phyloP scores from a whole-genome alignment of 768 basidiomycete genomes.

The Kwoniella heveanensis region DNA sequence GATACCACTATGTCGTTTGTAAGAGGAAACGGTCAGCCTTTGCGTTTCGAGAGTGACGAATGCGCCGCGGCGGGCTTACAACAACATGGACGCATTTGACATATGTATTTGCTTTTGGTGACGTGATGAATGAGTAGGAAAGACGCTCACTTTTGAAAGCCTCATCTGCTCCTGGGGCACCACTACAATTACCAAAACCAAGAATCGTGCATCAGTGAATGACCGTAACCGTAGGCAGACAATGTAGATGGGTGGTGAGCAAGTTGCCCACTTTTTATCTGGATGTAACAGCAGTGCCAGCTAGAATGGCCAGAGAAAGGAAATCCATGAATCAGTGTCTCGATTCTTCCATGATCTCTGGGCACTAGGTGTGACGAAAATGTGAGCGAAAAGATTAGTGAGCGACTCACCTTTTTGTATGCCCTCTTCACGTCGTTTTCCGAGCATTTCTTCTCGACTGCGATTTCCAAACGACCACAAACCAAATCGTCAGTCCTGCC shows the following conservation, averaged over 20 bases:
- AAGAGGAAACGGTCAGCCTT: no score
- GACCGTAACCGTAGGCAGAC: no score
- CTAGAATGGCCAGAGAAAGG: slow-evolving; percentile 59
- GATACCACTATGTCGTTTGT: slow-evolving; percentile 73
- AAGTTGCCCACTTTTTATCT: slow-evolving; percentile 52
- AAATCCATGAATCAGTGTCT: slow-evolving; percentile 8
- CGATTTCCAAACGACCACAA: not conserved
- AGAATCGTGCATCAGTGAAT: slow-evolving; percentile 6
- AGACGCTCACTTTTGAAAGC: slow-evolving; percentile 83
- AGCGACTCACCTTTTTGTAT: slow-evolving; percentile 79
- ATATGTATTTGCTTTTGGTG: no score
- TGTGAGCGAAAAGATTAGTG: slow-evolving; percentile 25
- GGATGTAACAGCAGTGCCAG: slow-evolving; percentile 69
- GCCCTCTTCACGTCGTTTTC: slow-evolving; percentile 68
- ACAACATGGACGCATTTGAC: no score
- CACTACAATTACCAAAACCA: slow-evolving; percentile 62
- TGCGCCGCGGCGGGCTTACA: no score
- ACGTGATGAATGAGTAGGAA: not conserved
- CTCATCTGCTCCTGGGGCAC: slow-evolving; percentile 96
- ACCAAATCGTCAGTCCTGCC: not conserved
- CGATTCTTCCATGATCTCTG: not conserved
- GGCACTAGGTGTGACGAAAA: not conserved
- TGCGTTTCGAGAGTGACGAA: no score
- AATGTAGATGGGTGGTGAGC: not conserved
- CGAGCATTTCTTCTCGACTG: slow-evolving; percentile 52